phyloP scores from a whole-genome alignment of 805 yeast species.

The Candida anglica region DNA sequence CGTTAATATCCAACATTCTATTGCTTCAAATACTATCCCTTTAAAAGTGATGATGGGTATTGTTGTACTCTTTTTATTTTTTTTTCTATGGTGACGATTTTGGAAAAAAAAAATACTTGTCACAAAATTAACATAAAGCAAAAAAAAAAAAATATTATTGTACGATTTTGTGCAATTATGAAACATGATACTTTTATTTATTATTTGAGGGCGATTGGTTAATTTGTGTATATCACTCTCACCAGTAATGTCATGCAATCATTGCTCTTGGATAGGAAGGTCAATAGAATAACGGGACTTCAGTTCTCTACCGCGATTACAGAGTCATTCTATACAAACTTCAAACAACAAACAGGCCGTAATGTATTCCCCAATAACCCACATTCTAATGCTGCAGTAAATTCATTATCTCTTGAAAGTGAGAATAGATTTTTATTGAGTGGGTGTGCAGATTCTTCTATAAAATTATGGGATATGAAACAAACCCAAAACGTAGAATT shows the following conservation, averaged over 20 bases:
- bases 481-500: constrained; percentile 8
- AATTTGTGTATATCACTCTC: too few relatives aligned
- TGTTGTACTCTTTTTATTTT: neutral
- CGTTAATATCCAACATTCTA: constrained; percentile 83
- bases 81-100: neutral
- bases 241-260: constrained; percentile 37
- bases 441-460: constrained; percentile 69
- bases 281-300: constrained; percentile 23
- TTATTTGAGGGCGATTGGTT: too few relatives aligned
- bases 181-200: too few relatives aligned
- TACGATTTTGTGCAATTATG: too few relatives aligned
- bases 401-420: constrained; percentile 55
- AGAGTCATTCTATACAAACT: constrained; percentile 32
- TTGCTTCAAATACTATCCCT: too few relatives aligned
- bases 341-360: constrained; percentile 17
- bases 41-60: neutral
- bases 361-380: constrained; percentile 38
- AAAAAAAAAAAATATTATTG: neutral
- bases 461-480: constrained; percentile 63
- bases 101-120: neutral
- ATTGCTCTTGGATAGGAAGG: constrained; percentile 29
- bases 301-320: constrained; percentile 33
- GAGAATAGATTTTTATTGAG: constrained; percentile 51
- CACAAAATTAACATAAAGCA: neutral
- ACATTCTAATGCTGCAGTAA: constrained; percentile 52